phyloP scores from a whole-genome alignment of 768 basidiomycete genomes.

The Albatrellus ellisii region DNA sequence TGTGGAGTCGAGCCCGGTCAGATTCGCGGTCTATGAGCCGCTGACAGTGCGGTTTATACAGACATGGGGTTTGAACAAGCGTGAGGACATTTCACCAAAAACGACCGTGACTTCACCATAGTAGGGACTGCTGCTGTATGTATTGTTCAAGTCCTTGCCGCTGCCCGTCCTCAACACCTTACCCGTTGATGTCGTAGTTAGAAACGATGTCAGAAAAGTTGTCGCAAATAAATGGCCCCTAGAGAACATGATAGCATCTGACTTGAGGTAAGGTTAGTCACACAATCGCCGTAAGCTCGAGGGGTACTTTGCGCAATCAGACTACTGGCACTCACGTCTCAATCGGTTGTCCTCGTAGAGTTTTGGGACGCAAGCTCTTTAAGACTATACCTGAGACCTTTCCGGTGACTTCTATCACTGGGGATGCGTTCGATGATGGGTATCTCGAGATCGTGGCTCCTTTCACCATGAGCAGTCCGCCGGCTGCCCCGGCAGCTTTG shows the following conservation, averaged over 20 bases:
- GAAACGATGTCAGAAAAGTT: constrained; percentile 28
- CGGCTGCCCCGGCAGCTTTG: constrained; percentile 13
- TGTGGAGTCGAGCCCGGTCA: too few species aligned
- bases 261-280: constrained; percentile 23
- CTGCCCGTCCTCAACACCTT: too few species aligned
- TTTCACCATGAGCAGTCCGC: constrained; percentile 15
- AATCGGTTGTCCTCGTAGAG: constrained; percentile 29
- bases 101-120: too few species aligned
- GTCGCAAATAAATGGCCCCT: constrained; percentile 28
- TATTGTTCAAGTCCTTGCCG: too few species aligned
- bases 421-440: constrained; percentile 35
- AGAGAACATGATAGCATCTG: constrained; percentile 23
- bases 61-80: too few species aligned
- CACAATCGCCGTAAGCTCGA: neutral
- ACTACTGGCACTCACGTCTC: neutral
- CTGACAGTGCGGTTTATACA: too few species aligned
- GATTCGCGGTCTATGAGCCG: too few species aligned
- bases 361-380: constrained; percentile 48
- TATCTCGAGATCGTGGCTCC: constrained; percentile 23
- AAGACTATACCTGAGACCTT: constrained; percentile 34
- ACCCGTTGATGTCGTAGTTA: too few species aligned
- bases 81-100: too few species aligned
- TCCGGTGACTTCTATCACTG: constrained; percentile 39
- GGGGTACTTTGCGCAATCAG: neutral
- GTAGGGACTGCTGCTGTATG: too few species aligned